Evolutionary conservation across 192 early-diverging fungal genomes (phyloP), one percentile per base, ranked within the genome.

Genomic region (Cladochytrium replicatum): DNA sequence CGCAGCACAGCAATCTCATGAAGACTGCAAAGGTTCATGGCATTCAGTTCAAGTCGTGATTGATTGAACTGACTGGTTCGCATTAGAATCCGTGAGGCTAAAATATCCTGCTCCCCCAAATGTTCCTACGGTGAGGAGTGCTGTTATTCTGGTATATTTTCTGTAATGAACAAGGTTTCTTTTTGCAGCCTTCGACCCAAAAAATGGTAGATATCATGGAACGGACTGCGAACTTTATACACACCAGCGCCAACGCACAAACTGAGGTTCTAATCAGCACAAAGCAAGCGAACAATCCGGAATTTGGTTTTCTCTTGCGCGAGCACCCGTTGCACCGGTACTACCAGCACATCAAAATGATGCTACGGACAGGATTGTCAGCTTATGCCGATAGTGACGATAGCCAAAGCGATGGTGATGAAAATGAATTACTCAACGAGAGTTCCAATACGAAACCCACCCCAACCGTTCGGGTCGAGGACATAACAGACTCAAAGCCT

Each of bases 251-350:
- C 15, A 61, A 75, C 32, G 63, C 84, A 0, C 71, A 78, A 21
- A 74, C 81, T 65, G 85, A 88, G 57, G 74, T 87, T 34, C 51
- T 74, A 26, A 69, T 88, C 21, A 81, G 87, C 48, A 84, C 77
- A 43, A 80, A 80, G 55, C 83, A 87, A 51, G 81, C 73, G 0
- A 75, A 70, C 21, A 87, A 85, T 41, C 72, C 74, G 15, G 71
- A 75, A 9, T 87, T 87, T 64, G 72, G 62, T 2, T 90, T 90
- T 55, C 55, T 90, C 45, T 68, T 73, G 44, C 62, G 66, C 6
- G 57, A 61, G 2, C 58, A 78, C 46, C 47, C 39, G 1, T 55
- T 85, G n/a, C 73, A 86, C 50, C 60, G 74, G 23, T 90, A 85
- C 48, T 90, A 87, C 57, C 69, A 69, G 49, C 81, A 85, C 52